Conservation (phyloP, 1,139 yeast genomes). For the Yamadazyma diddensiae region DNA sequence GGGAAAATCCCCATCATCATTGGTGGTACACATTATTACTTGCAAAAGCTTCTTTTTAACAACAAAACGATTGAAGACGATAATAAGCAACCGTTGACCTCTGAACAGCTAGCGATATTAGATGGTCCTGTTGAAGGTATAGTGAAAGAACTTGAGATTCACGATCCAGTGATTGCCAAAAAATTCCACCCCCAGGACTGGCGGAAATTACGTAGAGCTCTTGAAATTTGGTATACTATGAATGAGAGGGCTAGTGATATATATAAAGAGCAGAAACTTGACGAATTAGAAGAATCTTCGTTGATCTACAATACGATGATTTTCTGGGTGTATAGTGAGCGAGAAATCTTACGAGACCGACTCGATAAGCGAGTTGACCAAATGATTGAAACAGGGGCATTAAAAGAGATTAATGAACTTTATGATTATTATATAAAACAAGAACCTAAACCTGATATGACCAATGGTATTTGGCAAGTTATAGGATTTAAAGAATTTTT, state of each 20-base stretch:
- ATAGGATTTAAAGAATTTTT: slow-evolving; percentile 93
- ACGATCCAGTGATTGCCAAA: slow-evolving; percentile 71
- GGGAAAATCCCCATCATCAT: slow-evolving; percentile 84
- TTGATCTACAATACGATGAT: slow-evolving; percentile 66
- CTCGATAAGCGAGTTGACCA: slow-evolving; percentile 77
- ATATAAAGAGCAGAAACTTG: slow-evolving; percentile 56
- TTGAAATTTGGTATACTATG: slow-evolving; percentile 73
- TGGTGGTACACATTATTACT: slow-evolving; percentile 95
- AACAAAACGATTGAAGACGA: slow-evolving; percentile 54
- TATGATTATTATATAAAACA: slow-evolving; percentile 36
- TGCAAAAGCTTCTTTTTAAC: slow-evolving; percentile 71
- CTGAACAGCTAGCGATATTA: slow-evolving; percentile 46
- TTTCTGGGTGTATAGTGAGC: slow-evolving; percentile 84
- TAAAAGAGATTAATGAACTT: slow-evolving; percentile 64
- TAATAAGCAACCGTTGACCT: slow-evolving; percentile 23
- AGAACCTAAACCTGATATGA: slow-evolving; percentile 46
- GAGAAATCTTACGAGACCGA: slow-evolving; percentile 54
- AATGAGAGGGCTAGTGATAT: slow-evolving; percentile 69
- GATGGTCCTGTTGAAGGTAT: slow-evolving; percentile 56
- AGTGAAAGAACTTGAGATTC: slow-evolving; percentile 41
- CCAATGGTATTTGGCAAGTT: slow-evolving; percentile 89
- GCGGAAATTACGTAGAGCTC: slow-evolving; percentile 72
- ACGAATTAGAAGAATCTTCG: slow-evolving; percentile 43
- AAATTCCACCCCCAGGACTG: slow-evolving; percentile 93
- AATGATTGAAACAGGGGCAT: slow-evolving; percentile 71